Evolutionary conservation across 1,139 yeast genomes (phyloP), one percentile per base, ranked within the genome.

Genomic region (Yamadazyma kanchanaburiensis): DNA sequence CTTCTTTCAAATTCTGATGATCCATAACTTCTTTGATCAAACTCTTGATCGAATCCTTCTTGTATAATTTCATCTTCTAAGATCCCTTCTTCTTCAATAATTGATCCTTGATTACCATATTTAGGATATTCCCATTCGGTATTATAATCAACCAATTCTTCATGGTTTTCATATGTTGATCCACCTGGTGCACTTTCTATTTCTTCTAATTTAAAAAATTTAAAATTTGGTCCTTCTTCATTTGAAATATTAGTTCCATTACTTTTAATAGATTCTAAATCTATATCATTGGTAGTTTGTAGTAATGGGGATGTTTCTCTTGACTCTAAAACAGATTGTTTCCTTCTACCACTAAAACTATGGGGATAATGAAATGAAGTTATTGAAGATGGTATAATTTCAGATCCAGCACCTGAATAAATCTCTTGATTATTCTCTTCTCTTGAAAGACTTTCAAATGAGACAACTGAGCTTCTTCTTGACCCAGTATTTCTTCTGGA

Each of bases 351-450:
- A 0, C 64, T 64, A 42, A 71, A 67, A 39, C 61, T 74, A 59
- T 74, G 79, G 6, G 74, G 71, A 46, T 85, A 94, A 51, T 87
- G 96, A 52, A 89, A 85, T 1, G 95, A 77, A 1, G 94, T 77
- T 42, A 87, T 83, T 1, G 96, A 85, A 15, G 95, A 83, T 1
- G 98, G 97, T 25, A 89, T 80, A 22, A 86, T 77, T 46, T 85
- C 95, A 5, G 89, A 78, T 0, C 87, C 86, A 1, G 95, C 96
- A 23, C 97, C 97, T 4, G 94, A 81, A 57, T 74, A 89, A 62
- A 87, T 80, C 54, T 89, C 96, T 26, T 72, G 59, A 39, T 62
- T 73, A 43, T 74, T 73, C 14, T 66, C 77, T 32, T 74, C 78
- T 15, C 55, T 48, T 25, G 58, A 46, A 28, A 53, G 56, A 4